phyloP scores from a whole-genome alignment of 768 basidiomycete genomes.

The Termitomyces sp. region DNA sequence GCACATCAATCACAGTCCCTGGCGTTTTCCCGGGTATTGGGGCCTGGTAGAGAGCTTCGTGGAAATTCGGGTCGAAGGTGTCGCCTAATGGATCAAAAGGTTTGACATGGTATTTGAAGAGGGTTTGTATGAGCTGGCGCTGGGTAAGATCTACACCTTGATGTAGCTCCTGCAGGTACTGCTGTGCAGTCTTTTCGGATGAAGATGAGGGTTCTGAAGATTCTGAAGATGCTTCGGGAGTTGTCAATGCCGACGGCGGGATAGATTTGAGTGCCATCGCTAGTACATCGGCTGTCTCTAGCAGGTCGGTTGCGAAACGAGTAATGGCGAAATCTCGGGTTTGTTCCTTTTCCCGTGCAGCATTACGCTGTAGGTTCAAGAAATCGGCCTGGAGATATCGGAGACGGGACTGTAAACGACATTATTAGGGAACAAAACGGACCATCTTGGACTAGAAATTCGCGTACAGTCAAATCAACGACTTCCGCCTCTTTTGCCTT shows the following conservation, averaged over 20 bases:
- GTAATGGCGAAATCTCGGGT: slow-evolving; percentile 92
- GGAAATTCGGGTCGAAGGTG: slow-evolving; percentile 90
- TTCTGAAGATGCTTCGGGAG: slow-evolving; percentile 24
- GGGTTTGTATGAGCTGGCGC: slow-evolving; percentile 81
- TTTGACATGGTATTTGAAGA: slow-evolving; percentile 90
- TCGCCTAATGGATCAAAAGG: slow-evolving; percentile 92
- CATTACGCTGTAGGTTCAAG: slow-evolving; percentile 89
- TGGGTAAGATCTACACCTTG: slow-evolving; percentile 92
- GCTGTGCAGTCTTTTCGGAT: slow-evolving; percentile 51
- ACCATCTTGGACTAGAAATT: neutral
- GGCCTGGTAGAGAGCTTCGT: slow-evolving; percentile 94
- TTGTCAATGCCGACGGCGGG: slow-evolving; percentile 44
- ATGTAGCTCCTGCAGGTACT: slow-evolving; percentile 69
- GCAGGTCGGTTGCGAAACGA: slow-evolving; percentile 84
- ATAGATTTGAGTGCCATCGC: slow-evolving; percentile 80
- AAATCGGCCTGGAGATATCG: slow-evolving; percentile 95
- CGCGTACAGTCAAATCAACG: slow-evolving; percentile 78
- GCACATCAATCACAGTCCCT: slow-evolving; percentile 87
- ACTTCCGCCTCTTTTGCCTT: slow-evolving; percentile 80
- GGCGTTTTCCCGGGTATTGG: slow-evolving; percentile 88
- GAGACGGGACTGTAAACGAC: slow-evolving; percentile 64
- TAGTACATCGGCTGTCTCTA: slow-evolving; percentile 90
- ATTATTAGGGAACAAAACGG: slow-evolving; percentile 5
- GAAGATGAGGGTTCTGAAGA: slow-evolving; percentile 25
- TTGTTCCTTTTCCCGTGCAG: slow-evolving; percentile 88